These are phyloP conservation scores for Citrus unshiu DNA, from an alignment of 345 rosid genomes.

Conservation along the genomic window DNA sequence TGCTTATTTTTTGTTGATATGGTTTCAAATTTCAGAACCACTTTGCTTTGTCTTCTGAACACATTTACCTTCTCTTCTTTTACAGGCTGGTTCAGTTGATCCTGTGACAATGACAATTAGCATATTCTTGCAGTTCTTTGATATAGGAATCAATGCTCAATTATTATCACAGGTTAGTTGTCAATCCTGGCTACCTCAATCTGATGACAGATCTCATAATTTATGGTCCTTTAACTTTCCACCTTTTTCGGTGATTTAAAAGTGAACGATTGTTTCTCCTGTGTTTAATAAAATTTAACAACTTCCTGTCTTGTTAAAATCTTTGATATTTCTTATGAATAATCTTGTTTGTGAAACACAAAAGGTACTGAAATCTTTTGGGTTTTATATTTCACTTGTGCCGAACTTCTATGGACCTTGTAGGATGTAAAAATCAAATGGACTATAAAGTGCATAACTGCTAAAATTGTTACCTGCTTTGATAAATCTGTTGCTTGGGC, in stretches of 20 bases:
- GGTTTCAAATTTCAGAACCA: background rate
- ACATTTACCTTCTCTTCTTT: conserved; percentile 24
- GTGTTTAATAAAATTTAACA: background rate
- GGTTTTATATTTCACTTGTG: background rate
- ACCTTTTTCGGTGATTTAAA: background rate
- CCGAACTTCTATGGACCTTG: background rate
- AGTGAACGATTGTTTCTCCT: background rate
- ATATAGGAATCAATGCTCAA: conserved; percentile 87
- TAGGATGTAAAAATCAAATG: background rate
- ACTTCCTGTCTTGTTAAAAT: background rate
- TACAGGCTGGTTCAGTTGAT: conserved; percentile 92
- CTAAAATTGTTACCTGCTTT: background rate
- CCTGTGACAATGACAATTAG: conserved; percentile 89
- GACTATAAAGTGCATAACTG: background rate
- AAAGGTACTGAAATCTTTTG: background rate
- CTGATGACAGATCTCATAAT: background rate
- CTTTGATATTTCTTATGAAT: background rate
- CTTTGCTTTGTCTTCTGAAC: background rate
- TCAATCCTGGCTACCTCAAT: background rate
- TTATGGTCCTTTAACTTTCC: background rate
- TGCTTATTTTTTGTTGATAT: background rate
- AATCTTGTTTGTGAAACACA: background rate
- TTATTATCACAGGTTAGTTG: conserved; percentile 81
- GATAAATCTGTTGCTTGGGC: conserved; percentile 3
- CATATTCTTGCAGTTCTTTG: conserved; percentile 86